phyloP scores from a whole-genome alignment of 768 basidiomycete species.

The Harrya chromipes region DNA sequence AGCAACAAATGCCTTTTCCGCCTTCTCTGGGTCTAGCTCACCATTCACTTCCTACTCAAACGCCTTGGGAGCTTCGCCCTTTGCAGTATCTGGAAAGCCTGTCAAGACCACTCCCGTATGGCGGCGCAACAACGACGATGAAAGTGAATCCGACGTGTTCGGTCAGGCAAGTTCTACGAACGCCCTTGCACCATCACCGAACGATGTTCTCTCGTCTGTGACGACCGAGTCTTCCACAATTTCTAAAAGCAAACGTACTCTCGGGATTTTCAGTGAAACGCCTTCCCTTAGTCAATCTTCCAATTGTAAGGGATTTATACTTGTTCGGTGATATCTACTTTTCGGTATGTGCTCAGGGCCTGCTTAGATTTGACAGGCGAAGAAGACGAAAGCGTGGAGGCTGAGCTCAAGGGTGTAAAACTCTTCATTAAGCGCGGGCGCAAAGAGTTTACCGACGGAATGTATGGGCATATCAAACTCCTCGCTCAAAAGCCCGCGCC shows the following conservation, averaged over 20 bases:
- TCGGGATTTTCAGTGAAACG: not conserved
- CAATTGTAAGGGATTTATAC: slow-evolving; percentile 14
- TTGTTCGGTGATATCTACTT: not conserved
- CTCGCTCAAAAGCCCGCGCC: slow-evolving; percentile 36
- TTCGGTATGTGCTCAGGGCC: slow-evolving; percentile 1
- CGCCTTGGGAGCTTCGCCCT: slow-evolving; percentile 22
- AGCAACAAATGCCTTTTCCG: slow-evolving; percentile 35
- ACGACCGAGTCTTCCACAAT: not conserved
- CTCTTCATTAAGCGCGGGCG: slow-evolving; percentile 41
- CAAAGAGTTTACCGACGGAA: slow-evolving; percentile 56
- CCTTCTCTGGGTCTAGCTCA: slow-evolving; percentile 36
- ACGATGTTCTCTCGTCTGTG: slow-evolving; percentile 7
- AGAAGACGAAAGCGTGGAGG: slow-evolving; percentile 54
- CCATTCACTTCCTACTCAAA: slow-evolving; percentile 33
- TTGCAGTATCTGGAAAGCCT: slow-evolving; percentile 15
- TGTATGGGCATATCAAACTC: slow-evolving; percentile 59
- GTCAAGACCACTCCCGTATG: slow-evolving; percentile 25
- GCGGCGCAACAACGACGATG: slow-evolving; percentile 14
- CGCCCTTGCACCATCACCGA: slow-evolving; percentile 19
- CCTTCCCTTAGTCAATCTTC: slow-evolving; percentile 8
- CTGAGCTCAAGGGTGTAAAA: slow-evolving; percentile 60
- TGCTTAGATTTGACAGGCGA: slow-evolving; percentile 51
- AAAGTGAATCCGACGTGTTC: slow-evolving; percentile 8
- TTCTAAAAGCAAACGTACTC: not conserved
- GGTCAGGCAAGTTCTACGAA: slow-evolving; percentile 3